phyloP scores from a whole-genome alignment of 257 asterid species.

The Solanum stenotomum region DNA sequence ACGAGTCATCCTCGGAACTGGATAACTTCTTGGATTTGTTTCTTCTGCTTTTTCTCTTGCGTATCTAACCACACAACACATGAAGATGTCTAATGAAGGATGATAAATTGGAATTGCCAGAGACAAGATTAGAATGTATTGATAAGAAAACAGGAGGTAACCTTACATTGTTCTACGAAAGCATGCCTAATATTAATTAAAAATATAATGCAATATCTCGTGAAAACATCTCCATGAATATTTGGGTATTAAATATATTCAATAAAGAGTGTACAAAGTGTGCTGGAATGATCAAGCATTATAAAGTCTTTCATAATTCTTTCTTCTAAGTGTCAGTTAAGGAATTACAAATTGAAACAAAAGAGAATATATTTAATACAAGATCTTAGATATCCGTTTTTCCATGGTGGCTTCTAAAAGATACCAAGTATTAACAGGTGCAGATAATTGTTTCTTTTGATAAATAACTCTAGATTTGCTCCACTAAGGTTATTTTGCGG shows the following conservation, averaged over 20 bases:
- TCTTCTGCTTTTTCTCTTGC: slow-evolving; percentile 45
- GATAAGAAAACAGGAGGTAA: background rate
- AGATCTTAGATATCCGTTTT: background rate
- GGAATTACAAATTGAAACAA: background rate
- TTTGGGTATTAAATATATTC: background rate
- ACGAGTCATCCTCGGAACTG: slow-evolving; percentile 25
- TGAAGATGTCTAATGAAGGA: background rate
- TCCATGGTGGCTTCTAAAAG: background rate
- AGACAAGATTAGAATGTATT: background rate
- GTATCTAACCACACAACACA: slow-evolving; percentile 18
- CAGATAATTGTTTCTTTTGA: background rate
- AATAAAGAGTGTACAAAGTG: background rate
- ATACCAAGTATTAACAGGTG: background rate
- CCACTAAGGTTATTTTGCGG: background rate
- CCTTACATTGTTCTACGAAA: background rate
- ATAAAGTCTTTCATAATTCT: background rate
- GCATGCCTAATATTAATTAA: background rate
- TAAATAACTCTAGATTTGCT: background rate
- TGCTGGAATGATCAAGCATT: background rate
- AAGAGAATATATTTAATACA: background rate
- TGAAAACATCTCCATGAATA: background rate
- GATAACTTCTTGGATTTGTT: slow-evolving; percentile 42
- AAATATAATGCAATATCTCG: background rate
- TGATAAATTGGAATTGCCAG: background rate
- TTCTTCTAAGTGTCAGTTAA: background rate